These are phyloP conservation scores for Populus tremula DNA, from an alignment of 345 rosid genomes.

Conservation along the genomic window DNA sequence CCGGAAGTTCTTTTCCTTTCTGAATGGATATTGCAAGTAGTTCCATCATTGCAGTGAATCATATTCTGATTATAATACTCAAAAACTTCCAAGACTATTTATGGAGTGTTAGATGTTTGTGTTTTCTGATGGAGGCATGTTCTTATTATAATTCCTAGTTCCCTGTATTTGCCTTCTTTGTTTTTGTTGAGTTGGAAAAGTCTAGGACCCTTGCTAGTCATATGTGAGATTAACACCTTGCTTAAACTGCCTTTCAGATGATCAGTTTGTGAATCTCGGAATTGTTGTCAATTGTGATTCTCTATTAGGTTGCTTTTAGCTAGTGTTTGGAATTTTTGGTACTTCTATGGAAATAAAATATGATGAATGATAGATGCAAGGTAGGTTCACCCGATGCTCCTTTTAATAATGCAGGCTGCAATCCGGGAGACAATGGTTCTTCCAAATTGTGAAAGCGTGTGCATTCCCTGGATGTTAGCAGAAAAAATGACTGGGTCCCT, in stretches of 20 bases:
- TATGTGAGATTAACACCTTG: no score
- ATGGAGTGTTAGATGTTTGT: neutral
- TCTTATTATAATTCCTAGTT: neutral
- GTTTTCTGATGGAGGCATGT: neutral
- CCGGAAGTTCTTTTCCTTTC: neutral
- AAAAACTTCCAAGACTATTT: neutral
- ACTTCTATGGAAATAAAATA: neutral
- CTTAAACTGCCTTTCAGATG: no score
- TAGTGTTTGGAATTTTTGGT: neutral
- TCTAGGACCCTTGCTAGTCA: no score
- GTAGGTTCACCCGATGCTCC: conserved; percentile 5
- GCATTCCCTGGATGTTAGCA: conserved; percentile 83
- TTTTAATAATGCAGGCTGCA: conserved; percentile 44
- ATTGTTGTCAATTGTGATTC: no score
- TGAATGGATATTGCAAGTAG: no score
- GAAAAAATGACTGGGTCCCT: conserved; percentile 90
- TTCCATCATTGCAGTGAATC: neutral
- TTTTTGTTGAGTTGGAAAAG: no score
- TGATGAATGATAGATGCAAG: neutral
- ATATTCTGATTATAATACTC: neutral
- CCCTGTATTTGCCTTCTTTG: no score
- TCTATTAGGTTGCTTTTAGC: neutral
- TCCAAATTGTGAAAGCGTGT: conserved; percentile 77
- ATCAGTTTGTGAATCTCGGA: no score
- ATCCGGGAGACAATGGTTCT: conserved; percentile 79